A percentile compares a stretch with the other conserved stretches of the same genome.
Evolutionary conservation across 345 rosid species (phyloP).

Genomic region (Stellera chamaejasme): DNA sequence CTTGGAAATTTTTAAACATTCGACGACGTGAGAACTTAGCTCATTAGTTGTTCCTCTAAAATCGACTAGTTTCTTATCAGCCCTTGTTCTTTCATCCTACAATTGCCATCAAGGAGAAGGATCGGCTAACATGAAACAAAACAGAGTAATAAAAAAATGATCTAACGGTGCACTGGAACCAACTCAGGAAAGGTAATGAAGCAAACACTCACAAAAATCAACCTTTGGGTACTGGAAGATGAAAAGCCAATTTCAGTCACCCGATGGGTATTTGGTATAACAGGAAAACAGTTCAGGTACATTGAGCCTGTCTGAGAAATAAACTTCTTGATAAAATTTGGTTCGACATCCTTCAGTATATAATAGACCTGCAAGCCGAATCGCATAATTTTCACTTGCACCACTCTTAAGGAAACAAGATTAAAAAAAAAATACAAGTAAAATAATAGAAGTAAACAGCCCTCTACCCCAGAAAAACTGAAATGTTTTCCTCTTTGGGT

Average conservation of each 20-base stretch:
- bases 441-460: not conserved
- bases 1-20: conserved; percentile 77
- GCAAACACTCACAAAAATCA: conserved; percentile 53
- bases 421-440: not conserved
- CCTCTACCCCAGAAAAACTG: no score
- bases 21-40: conserved; percentile 58
- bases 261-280: conserved; percentile 81
- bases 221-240: conserved; percentile 43
- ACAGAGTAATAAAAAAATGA: conserved; percentile 2
- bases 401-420: no score
- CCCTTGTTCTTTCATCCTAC: conserved; percentile 79
- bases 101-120: conserved; percentile 7
- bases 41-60: conserved; percentile 58
- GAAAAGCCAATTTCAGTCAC: conserved; percentile 60
- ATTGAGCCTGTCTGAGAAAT: conserved; percentile 28
- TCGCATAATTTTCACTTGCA: conserved; percentile 1
- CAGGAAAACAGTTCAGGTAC: conserved; percentile 52
- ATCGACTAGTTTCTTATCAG: conserved; percentile 63
- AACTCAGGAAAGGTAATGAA: not conserved
- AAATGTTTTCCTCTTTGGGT: no score
- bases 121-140: conserved; percentile 7
- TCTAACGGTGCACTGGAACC: conserved; percentile 5
- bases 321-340: conserved; percentile 40
- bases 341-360: conserved; percentile 53
- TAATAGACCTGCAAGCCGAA: conserved; percentile 39